A percentile compares a stretch with the other conserved stretches of the same genome.
Conservation (phyloP, 495 filamentous ascomycete genomes). For the Recurvomyces mirabilis region DNA sequence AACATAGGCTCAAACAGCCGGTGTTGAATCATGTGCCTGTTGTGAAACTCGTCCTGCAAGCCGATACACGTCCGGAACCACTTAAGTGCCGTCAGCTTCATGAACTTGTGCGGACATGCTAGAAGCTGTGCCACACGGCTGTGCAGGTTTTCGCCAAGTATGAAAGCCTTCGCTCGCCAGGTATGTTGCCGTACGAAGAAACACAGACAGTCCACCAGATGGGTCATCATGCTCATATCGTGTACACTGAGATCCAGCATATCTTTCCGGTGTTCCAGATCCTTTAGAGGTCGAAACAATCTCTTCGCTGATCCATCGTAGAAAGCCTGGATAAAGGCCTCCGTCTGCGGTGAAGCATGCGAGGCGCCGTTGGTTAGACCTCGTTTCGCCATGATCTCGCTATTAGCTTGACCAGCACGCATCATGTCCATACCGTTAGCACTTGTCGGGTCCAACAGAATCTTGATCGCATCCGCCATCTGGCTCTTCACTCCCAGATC, state of each 20-base stretch:
- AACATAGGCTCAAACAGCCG: conserved; percentile 79
- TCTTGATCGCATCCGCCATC: conserved; percentile 89
- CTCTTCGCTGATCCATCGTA: conserved; percentile 81
- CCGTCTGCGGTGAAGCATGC: conserved; percentile 55
- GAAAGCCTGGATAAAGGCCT: conserved; percentile 72
- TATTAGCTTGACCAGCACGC: conserved; percentile 42
- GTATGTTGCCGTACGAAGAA: conserved; percentile 88
- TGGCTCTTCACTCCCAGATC: conserved; percentile 94
- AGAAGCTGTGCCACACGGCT: conserved; percentile 76
- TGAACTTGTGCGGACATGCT: conserved; percentile 75
- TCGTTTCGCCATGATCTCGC: conserved; percentile 58
- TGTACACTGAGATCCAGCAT: conserved; percentile 55
- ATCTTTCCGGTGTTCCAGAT: conserved; percentile 55
- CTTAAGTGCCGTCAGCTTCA: conserved; percentile 85
- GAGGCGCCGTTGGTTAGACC: conserved; percentile 9
- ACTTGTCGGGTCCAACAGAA: conserved; percentile 75
- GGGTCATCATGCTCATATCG: conserved; percentile 77
- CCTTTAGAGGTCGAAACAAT: conserved; percentile 77
- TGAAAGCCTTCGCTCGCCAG: conserved; percentile 77
- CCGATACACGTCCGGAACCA: conserved; percentile 85
- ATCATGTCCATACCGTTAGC: conserved; percentile 46
- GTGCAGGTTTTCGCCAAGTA: conserved; percentile 67
- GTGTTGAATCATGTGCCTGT: conserved; percentile 73
- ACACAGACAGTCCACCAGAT: conserved; percentile 87
- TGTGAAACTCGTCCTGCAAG: conserved; percentile 85